Percentiles rank a stretch among this genome's conserved stretches.
These are phyloP conservation scores for Phytophthora aleatoria DNA, from an alignment of 352 stramenopile genomes.

Conservation along the genomic window DNA sequence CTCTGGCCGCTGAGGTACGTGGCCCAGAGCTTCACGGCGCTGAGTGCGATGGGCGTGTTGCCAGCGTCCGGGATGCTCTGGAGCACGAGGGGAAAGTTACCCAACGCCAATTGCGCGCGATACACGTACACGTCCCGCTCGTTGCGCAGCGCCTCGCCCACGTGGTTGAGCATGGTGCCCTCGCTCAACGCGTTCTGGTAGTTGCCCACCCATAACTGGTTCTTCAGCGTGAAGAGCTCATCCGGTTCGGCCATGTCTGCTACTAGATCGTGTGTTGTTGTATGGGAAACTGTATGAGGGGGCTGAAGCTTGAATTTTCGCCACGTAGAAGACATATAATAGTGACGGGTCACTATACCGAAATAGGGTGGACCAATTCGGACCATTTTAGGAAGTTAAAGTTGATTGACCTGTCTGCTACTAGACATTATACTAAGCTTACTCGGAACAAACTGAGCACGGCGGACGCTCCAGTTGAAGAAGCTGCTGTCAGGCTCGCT, in stretches of 20 bases:
- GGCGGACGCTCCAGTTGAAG: conserved; percentile 14
- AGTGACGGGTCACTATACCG: conserved; percentile 2
- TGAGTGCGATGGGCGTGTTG: conserved; percentile 71
- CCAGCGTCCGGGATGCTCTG: conserved; percentile 79
- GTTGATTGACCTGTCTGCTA: not conserved
- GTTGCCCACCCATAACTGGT: conserved; percentile 97
- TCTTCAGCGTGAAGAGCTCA: conserved; percentile 98
- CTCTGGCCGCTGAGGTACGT: conserved; percentile 77
- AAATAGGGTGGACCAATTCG: not conserved
- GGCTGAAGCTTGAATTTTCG: conserved; percentile 16
- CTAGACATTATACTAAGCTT: too few species aligned
- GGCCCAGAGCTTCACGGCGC: conserved; percentile 88
- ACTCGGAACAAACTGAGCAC: conserved; percentile 2
- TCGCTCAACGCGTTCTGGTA: conserved; percentile 95
- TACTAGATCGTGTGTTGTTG: conserved; percentile 7
- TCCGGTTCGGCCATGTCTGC: conserved; percentile 92
- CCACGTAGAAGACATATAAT: conserved; percentile 13
- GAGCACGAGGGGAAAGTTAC: conserved; percentile 91
- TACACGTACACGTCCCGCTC: conserved; percentile 96
- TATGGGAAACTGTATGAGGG: conserved; percentile 11
- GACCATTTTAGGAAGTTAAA: not conserved
- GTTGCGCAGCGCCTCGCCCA: conserved; percentile 85
- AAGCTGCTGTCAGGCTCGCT: conserved; percentile 20
- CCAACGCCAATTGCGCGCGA: conserved; percentile 90
- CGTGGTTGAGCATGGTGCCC: conserved; percentile 83